Conservation (phyloP, 768 basidiomycete species). For the Guyanaporus albipodus region DNA sequence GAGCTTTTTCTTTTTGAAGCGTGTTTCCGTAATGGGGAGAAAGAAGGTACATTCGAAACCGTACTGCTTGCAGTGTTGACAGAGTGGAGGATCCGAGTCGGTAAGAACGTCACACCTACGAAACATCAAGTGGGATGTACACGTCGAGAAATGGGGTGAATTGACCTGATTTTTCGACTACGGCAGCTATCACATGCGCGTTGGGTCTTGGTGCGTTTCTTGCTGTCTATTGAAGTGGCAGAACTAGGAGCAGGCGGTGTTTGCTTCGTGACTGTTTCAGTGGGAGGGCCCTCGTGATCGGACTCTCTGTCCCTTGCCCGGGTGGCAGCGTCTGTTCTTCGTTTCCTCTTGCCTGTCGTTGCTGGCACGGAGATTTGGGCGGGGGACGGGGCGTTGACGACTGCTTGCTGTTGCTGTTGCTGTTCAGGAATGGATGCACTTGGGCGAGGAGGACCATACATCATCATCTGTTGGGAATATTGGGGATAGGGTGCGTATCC, state of each 20-base stretch:
- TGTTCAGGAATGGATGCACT: constrained; percentile 36
- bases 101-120: constrained; percentile 75
- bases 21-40: constrained; percentile 96
- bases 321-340: constrained; percentile 42
- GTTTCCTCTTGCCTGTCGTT: constrained; percentile 56
- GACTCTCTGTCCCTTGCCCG: constrained; percentile 48
- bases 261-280: constrained; percentile 38
- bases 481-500: constrained; percentile 56
- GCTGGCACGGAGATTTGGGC: constrained; percentile 32
- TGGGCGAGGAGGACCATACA: constrained; percentile 50
- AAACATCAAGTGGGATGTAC: constrained; percentile 12
- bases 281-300: constrained; percentile 60
- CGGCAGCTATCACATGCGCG: constrained; percentile 91
- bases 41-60: constrained; percentile 95
- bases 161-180: constrained; percentile 79
- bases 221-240: constrained; percentile 48
- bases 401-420: constrained; percentile 13
- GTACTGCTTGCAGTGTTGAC: constrained; percentile 94
- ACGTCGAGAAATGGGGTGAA: constrained; percentile 1
- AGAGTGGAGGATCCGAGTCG: constrained; percentile 74
- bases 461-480: constrained; percentile 57
- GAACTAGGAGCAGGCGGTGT: constrained; percentile 27
- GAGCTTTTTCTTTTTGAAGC: constrained; percentile 94
- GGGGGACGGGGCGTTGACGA: constrained; percentile 33
- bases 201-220: constrained; percentile 90